A percentile compares a stretch with the other conserved stretches of the same genome.
These are phyloP conservation scores for Wickerhamomyces sp. DNA, from an alignment of 1,139 yeast genomes.

Conservation along the genomic window DNA sequence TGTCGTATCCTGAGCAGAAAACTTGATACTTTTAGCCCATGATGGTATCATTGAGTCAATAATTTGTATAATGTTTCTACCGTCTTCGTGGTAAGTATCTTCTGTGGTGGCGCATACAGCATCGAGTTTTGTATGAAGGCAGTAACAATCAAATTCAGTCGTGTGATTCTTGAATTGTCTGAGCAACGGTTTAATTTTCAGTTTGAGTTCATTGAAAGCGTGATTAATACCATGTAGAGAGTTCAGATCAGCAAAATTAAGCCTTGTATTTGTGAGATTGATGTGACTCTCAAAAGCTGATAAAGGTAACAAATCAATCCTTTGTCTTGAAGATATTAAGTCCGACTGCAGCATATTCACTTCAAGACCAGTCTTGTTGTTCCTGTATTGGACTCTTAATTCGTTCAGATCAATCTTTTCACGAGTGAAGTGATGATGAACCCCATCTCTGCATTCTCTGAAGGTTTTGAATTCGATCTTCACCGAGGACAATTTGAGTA, in stretches of 20 bases:
- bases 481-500: slow-evolving; percentile 13
- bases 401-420: slow-evolving; percentile 16
- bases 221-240: slow-evolving; percentile 29
- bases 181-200: slow-evolving; percentile 12
- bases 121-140: not conserved
- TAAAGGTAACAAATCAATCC: slow-evolving; percentile 24
- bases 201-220: slow-evolving; percentile 16
- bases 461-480: slow-evolving; percentile 13
- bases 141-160: slow-evolving; percentile 3
- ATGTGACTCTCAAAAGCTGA: slow-evolving; percentile 11
- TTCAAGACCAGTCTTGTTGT: slow-evolving; percentile 12
- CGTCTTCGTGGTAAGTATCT: not conserved
- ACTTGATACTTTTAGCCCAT: slow-evolving; percentile 14
- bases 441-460: slow-evolving; percentile 9
- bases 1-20: slow-evolving; percentile 22
- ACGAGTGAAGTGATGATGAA: slow-evolving; percentile 9
- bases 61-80: slow-evolving; percentile 7
- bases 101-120: too few relatives aligned
- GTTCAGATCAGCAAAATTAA: slow-evolving; percentile 27
- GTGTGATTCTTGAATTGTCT: slow-evolving; percentile 2
- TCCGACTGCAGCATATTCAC: slow-evolving; percentile 22
- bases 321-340: slow-evolving; percentile 18
- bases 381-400: slow-evolving; percentile 13
- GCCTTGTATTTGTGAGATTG: slow-evolving; percentile 17
- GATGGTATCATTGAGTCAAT: slow-evolving; percentile 16